Base-by-base conservation (phyloP, 1,284 basidiomycete species). In the Ustilago lituana region DNA sequence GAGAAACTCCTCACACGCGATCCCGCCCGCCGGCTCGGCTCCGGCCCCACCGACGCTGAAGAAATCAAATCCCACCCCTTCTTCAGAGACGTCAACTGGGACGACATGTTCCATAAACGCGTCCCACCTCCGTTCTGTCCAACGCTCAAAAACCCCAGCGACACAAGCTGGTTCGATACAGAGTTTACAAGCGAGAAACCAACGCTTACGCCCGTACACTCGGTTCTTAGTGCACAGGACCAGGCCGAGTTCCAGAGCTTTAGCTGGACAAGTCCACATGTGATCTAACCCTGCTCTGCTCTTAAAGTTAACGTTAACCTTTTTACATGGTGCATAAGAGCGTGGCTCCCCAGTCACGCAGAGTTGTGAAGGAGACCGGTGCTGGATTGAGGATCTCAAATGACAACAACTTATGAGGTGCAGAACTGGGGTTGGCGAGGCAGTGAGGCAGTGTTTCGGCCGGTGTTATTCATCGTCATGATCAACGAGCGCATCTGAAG, bases 41-140 rank as follows among this genome's bases (percentile, higher is more conserved):
- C 94, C n/a, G 90, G 90, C 9, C 91, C 93, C 76, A 88, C 87
- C 46, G 96, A 98, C 78, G 96, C 96, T 0, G 92, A 93, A 77
- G 96, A 98, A 78, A 96, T 99, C 85, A 99, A 98, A 85, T 87
- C 88, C 60, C 96, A 98, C 83, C 89, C 93, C 12, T 99, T 98
- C 88, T 98, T 99, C 87, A 92, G 94, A 82, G 95, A 98, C 80
- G 91, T 96, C 67, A 96, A 86, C 84, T 99, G 92, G 84, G 94
- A 98, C 77, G 94, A 97, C 82, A 91, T 98, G 33, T 84, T 96
- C 73, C 86, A 96, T 85, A 98, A 98, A 84, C 91, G 94, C 51
- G 94, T 98, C 74, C 93, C 94, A 31, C 92, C 94, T 32, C 93
- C 96, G 6, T 99, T 98, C 85, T 94, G 93, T 87, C 96, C 96